Evolutionary conservation across 345 rosid genomes (phyloP).

Genomic region (Heritiera fomes): DNA sequence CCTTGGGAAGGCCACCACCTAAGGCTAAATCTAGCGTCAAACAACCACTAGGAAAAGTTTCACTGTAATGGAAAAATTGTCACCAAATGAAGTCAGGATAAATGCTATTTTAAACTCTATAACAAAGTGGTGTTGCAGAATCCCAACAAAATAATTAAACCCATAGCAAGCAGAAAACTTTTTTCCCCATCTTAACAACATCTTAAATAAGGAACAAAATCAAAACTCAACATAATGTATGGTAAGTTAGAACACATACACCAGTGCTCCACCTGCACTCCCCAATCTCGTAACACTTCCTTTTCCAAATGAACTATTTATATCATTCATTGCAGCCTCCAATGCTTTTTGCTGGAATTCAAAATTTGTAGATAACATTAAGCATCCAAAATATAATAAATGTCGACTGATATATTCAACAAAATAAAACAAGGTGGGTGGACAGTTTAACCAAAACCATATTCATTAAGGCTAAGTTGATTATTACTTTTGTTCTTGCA

Average conservation of each 20-base stretch:
- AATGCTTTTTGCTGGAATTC: constrained; percentile 79
- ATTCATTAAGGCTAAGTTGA: background rate
- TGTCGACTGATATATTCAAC: background rate
- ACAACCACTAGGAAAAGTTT: constrained; percentile 92
- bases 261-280: constrained; percentile 90
- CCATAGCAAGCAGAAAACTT: background rate
- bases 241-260: constrained; percentile 52
- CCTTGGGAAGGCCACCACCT: constrained; percentile 95
- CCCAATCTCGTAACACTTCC: constrained; percentile 97
- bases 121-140: background rate
- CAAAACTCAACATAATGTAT: background rate
- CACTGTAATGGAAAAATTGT: constrained; percentile 46
- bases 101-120: background rate
- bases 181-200: background rate
- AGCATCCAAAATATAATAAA: background rate
- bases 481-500: background rate
- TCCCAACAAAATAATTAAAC: background rate
- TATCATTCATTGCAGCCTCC: constrained; percentile 93
- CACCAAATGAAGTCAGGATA: constrained; percentile 13
- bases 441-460: background rate
- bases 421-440: background rate
- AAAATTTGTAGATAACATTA: background rate
- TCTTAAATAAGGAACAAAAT: background rate
- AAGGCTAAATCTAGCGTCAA: constrained; percentile 93
- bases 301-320: constrained; percentile 86